Base-by-base conservation (phyloP, 2,329 filamentous ascomycete species). In the Diplodia scrobiculata region DNA sequence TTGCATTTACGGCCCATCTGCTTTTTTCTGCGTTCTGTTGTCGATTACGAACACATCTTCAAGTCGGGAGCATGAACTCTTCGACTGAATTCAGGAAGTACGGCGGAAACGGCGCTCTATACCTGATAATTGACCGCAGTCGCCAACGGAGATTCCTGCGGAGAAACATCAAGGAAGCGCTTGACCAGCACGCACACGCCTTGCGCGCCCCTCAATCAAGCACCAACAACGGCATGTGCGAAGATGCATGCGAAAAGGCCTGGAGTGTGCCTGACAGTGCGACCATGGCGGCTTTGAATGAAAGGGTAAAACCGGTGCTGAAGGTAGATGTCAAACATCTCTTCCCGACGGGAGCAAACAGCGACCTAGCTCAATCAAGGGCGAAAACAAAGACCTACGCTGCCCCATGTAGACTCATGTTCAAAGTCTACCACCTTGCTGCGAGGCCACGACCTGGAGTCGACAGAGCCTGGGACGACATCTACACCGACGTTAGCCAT, bases 181-280 rank as follows among this genome's bases (percentile, higher is more conserved):
- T 74, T 11, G 65, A 70, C n/a, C 54, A 69, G 1, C 69, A 74
- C 55, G 66, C 69, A 11, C 67, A 71, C 25, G 50, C 63, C 17
- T 50, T 71, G 36, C 52, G 67, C 14, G 32, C 52, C 32, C 32
- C 34, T 10, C 27, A 65, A 54, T n/a, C 21, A 32, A 25, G 36
- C 45, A 25, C 54, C 47, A 27, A 59, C 54, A 14, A 17, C 53
- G 17, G 51, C 51, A 62, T 55, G 34, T 17, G 14, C 14, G 11
- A 41, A 13, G 19, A 38, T 63, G 34, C 17, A n/a, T 29, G 13
- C 9, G 50, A 48, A 17, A 21, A 50, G 1, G 65, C 51, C 5
- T 78, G 76, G 76, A 64, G 71, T 62, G 74, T 67, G 54, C 72
- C 69, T 45, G 73, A 65, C 21, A 69, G 52, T 52, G 68, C 73